Percentiles rank a stretch among this genome's conserved stretches.
These are phyloP conservation scores for Lachancea mirantina DNA, from an alignment of 805 yeast genomes.

Conservation along the genomic window DNA sequence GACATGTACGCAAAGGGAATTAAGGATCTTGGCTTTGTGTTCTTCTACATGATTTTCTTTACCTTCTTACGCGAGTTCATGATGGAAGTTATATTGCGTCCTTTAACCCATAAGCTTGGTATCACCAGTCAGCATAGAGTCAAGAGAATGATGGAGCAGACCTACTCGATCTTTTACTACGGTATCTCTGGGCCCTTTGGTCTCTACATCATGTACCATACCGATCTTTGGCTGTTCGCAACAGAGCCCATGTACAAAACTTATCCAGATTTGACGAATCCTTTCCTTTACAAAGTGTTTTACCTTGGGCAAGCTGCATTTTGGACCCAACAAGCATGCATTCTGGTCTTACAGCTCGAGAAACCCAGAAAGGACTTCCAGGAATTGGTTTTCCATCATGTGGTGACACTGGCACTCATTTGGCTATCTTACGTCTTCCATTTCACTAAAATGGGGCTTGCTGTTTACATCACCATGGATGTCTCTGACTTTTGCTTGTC, in stretches of 20 bases:
- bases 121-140: conserved; percentile 40
- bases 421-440: conserved; percentile 87
- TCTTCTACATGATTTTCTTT: conserved; percentile 76
- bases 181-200: conserved; percentile 81
- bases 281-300: conserved; percentile 63
- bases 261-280: conserved; percentile 79
- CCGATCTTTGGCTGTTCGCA: conserved; percentile 85
- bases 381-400: conserved; percentile 88
- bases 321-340: conserved; percentile 94
- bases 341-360: conserved; percentile 76
- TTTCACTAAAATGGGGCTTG: conserved; percentile 92
- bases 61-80: conserved; percentile 85
- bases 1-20: conserved; percentile 78
- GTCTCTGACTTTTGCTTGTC: conserved; percentile 86
- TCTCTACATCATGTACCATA: conserved; percentile 73
- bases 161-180: conserved; percentile 76
- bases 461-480: conserved; percentile 92
- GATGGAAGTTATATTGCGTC: conserved; percentile 75
- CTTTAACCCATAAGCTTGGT: conserved; percentile 54
- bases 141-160: conserved; percentile 87
- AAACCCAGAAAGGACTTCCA: conserved; percentile 91
- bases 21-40: conserved; percentile 73
- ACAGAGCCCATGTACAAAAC: conserved; percentile 71
- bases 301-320: conserved; percentile 91
- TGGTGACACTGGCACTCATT: conserved; percentile 82